These are phyloP conservation scores for Knufia fluminis DNA, from an alignment of 2,329 filamentous ascomycete species.

Conservation along the genomic window DNA sequence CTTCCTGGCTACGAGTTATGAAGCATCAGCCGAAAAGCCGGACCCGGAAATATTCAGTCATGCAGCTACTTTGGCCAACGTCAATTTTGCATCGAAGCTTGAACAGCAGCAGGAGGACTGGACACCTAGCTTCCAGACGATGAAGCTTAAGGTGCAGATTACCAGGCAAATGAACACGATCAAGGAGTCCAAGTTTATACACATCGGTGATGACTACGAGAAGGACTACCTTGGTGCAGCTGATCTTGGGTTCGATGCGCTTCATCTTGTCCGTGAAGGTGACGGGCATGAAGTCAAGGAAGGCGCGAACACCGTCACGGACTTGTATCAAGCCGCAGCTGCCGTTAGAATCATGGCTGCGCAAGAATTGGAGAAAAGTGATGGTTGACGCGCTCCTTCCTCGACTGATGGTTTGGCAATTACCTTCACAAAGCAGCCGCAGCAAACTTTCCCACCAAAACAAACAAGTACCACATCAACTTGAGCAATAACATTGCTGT, in stretches of 20 bases:
- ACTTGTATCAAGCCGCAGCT: conserved; percentile 5
- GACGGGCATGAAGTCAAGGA: not conserved
- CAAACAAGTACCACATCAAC: not conserved
- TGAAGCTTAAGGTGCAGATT: conserved; percentile 5
- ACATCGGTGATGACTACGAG: conserved; percentile 37
- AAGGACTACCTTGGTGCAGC: conserved; percentile 28
- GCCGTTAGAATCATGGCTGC: conserved; percentile 4
- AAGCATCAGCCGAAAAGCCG: conserved; percentile 38
- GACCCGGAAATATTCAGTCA: conserved; percentile 32
- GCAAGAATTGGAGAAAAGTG: not conserved
- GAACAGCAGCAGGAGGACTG: conserved; percentile 9
- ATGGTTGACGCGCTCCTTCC: not conserved
- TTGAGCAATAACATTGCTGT: not conserved
- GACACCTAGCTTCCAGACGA: conserved; percentile 3
- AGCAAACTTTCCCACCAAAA: not conserved
- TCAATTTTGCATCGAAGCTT: conserved; percentile 11
- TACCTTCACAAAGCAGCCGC: not conserved
- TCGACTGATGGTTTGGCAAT: not conserved
- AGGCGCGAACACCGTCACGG: not conserved
- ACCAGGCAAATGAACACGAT: conserved; percentile 21
- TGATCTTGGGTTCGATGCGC: not conserved
- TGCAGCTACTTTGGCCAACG: conserved; percentile 20
- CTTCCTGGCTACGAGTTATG: conserved; percentile 39
- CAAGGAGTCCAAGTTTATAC: conserved; percentile 23
- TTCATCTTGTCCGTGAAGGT: conserved; percentile 4